Conservation (phyloP, 73 alveolate genomes). For the Symbiodinium natans region DNA sequence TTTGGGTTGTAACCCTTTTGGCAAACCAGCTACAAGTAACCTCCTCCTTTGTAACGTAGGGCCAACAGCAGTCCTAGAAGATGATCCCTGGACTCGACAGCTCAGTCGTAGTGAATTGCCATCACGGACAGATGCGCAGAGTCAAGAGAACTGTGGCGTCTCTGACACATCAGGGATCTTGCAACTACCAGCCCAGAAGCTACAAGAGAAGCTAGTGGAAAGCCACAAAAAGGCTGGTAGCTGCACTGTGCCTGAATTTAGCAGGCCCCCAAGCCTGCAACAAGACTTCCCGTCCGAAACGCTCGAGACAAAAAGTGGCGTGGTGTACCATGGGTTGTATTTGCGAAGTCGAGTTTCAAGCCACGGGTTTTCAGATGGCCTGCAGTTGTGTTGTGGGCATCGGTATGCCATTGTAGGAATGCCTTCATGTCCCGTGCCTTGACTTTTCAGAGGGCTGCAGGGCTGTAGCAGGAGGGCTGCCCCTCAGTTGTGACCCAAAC, state of each 20-base stretch:
- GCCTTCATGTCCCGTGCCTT: too few relatives aligned
- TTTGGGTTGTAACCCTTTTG: constrained; percentile 18
- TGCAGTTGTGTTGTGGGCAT: too few relatives aligned
- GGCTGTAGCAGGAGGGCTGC: too few relatives aligned
- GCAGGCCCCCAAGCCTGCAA: background rate
- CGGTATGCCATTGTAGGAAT: too few relatives aligned
- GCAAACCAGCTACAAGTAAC: background rate
- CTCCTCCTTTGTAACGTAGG: background rate
- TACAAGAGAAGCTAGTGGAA: too few relatives aligned
- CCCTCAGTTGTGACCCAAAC: too few relatives aligned
- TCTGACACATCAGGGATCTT: constrained; percentile 14
- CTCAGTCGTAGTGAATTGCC: background rate
- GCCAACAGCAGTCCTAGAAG: background rate
- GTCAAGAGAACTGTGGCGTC: constrained; percentile 27
- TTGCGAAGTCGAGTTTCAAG: too few relatives aligned
- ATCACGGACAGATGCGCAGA: constrained; percentile 7
- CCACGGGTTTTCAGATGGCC: too few relatives aligned
- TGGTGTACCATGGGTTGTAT: too few relatives aligned
- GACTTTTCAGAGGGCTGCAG: too few relatives aligned
- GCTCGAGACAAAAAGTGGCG: background rate
- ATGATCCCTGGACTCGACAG: background rate
- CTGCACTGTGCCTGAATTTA: constrained; percentile 1
- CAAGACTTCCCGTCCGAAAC: background rate
- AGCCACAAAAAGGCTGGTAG: background rate
- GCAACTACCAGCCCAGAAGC: constrained; percentile 5